Evolutionary conservation across 805 yeast species (phyloP).

Genomic region (Isabelozyma gotoi): DNA sequence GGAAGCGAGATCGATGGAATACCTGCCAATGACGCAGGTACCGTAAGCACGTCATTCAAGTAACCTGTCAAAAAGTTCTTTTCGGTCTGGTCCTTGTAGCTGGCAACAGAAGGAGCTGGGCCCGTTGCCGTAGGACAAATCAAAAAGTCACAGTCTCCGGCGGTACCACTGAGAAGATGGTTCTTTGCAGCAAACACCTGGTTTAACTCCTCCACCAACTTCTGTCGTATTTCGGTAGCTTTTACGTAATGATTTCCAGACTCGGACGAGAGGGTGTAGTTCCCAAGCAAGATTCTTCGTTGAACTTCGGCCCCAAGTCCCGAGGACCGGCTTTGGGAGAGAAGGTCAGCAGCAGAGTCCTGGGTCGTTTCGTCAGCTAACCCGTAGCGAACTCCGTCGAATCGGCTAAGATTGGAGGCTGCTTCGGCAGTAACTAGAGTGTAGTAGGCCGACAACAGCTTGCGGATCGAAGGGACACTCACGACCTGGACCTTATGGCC

Average conservation of each 20-base stretch:
- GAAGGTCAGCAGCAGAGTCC: constrained; percentile 10
- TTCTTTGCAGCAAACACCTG: constrained; percentile 55
- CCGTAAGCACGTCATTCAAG: constrained; percentile 79
- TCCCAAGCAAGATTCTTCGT: constrained; percentile 81
- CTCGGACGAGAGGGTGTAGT: constrained; percentile 77
- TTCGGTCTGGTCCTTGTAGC: constrained; percentile 33
- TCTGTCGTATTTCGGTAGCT: constrained; percentile 67
- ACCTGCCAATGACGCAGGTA: constrained; percentile 91
- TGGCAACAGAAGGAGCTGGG: constrained; percentile 52
- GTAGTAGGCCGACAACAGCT: constrained; percentile 77
- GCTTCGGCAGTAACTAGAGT: constrained; percentile 93
- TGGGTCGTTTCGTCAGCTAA: constrained; percentile 19
- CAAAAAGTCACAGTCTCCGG: constrained; percentile 57
- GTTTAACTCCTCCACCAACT: constrained; percentile 66
- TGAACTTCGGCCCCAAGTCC: constrained; percentile 85
- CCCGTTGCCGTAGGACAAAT: constrained; percentile 71
- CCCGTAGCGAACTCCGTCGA: constrained; percentile 90
- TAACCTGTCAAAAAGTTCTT: constrained; percentile 59
- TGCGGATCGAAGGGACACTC: constrained; percentile 66
- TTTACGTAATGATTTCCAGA: constrained; percentile 72
- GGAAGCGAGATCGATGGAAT: constrained; percentile 86
- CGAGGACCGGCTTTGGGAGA: constrained; percentile 51
- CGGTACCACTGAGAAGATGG: constrained; percentile 15
- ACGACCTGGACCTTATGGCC: constrained; percentile 62
- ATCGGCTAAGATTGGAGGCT: constrained; percentile 84